phyloP scores from a whole-genome alignment of 2,329 filamentous ascomycete genomes.

The Cytospora chrysosperma region DNA sequence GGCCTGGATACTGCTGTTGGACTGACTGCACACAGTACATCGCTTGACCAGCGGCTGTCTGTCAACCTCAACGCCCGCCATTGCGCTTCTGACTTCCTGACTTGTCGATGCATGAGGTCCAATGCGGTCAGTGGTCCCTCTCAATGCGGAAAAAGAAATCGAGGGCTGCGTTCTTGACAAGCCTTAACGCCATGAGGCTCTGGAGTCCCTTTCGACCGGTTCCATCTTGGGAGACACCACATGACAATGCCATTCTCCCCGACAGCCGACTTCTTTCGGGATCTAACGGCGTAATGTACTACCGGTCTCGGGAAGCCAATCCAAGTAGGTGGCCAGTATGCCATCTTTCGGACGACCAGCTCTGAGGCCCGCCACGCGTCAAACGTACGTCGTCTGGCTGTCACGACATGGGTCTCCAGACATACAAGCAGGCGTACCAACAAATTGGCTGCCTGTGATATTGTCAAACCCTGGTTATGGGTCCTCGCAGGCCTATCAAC shows the following conservation, averaged over 20 bases:
- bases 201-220: background rate
- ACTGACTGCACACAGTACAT: background rate
- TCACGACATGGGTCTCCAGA: slow-evolving; percentile 10
- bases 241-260: background rate
- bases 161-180: background rate
- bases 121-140: background rate
- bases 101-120: background rate
- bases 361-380: slow-evolving; percentile 1
- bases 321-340: background rate
- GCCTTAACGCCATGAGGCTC: background rate
- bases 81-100: background rate
- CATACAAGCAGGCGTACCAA: slow-evolving; percentile 9
- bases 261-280: background rate
- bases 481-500: background rate
- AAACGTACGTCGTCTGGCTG: slow-evolving; percentile 1
- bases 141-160: background rate
- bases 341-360: background rate
- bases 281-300: background rate
- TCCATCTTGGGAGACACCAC: background rate
- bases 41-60: background rate
- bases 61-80: background rate
- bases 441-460: slow-evolving; percentile 8
- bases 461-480: background rate
- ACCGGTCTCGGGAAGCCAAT: background rate
- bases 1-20: no score